Base-by-base conservation (phyloP, 345 rosid genomes). In the Erucastrum elatum region DNA sequence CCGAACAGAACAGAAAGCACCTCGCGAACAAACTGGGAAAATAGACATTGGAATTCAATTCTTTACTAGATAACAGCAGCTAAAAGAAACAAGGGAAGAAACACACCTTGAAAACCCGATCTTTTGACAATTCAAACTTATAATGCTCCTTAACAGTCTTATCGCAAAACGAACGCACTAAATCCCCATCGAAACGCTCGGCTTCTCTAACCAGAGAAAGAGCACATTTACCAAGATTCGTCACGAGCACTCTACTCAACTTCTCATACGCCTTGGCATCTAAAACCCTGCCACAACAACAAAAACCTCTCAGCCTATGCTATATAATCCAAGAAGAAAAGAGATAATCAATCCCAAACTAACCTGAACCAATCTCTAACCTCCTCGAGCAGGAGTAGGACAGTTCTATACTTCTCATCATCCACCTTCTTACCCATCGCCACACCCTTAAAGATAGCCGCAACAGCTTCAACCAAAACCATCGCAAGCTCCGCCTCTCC, bases 281-380 rank as follows among this genome's bases (percentile, higher is more conserved):
- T 81, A 91, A 77, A 41, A 77, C 83, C 85, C 98, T 94, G 70
- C 49, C 37, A 46, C 65, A 68, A 17, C 35, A 58, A 21, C 5
- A 15, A 55, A 64, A 11, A 63, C 8, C 12, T 4, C 64, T 59
- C 63, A 44, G 11, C 8, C 9, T 71, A 1, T 70, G 63, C 73
- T 0, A 21, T 21, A 41, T 41, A 41, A 41, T 10, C 49, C 0
- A 37, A 37, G 41, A 35, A 35, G 9, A 35, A 35, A 6, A 6
- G 6, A 33, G 37, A 0, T 21, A 39, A 13, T 10, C 3, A 68
- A 26, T 9, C 63, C 21, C 29, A 64, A 51, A 77, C 83, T 69
- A 26, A 94, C 98, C 90, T 76, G 83, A 86, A 85, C 94, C 98
- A 94, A 10, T 70, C 88, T 64, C 72, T 75, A 15, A 86, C 94